Evolutionary conservation across 768 basidiomycete genomes (phyloP).

Genomic region (Clavulina sp.): DNA sequence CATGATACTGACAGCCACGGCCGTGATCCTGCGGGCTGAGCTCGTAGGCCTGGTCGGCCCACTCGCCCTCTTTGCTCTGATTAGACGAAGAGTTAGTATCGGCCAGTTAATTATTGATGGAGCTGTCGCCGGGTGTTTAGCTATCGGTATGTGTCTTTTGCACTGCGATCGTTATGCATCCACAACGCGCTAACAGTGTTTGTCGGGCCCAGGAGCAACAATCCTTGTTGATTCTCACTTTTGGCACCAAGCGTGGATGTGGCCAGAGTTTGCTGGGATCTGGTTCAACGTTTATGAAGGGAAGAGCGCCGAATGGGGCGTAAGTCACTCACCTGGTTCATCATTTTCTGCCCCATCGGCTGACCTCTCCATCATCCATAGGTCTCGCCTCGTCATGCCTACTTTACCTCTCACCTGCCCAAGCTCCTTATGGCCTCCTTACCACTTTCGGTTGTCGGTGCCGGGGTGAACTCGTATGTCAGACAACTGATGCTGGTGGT

Average conservation of each 20-base stretch:
- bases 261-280: slow-evolving; percentile 71
- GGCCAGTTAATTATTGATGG: slow-evolving; percentile 31
- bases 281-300: slow-evolving; percentile 80
- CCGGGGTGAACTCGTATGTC: slow-evolving; percentile 29
- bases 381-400: slow-evolving; percentile 54
- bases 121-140: slow-evolving; percentile 28
- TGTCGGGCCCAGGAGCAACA: slow-evolving; percentile 41
- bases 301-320: slow-evolving; percentile 85
- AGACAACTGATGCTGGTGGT: slow-evolving; percentile 35
- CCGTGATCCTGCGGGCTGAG: slow-evolving; percentile 68
- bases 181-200: not conserved
- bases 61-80: slow-evolving; percentile 36
- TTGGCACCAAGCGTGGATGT: slow-evolving; percentile 54
- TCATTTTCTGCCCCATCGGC: not conserved
- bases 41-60: slow-evolving; percentile 48
- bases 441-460: slow-evolving; percentile 42
- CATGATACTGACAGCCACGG: slow-evolving; percentile 42
- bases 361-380: slow-evolving; percentile 15
- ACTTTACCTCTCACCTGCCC: slow-evolving; percentile 52
- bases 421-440: slow-evolving; percentile 53
- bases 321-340: slow-evolving; percentile 25
- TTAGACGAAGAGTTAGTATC: slow-evolving; percentile 27
- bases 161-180: not conserved
- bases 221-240: slow-evolving; percentile 66
- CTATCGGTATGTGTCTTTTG: slow-evolving; percentile 29